Evolutionary conservation across 2,329 filamentous ascomycete genomes (phyloP).

Genomic region (Didymella lethalis): DNA sequence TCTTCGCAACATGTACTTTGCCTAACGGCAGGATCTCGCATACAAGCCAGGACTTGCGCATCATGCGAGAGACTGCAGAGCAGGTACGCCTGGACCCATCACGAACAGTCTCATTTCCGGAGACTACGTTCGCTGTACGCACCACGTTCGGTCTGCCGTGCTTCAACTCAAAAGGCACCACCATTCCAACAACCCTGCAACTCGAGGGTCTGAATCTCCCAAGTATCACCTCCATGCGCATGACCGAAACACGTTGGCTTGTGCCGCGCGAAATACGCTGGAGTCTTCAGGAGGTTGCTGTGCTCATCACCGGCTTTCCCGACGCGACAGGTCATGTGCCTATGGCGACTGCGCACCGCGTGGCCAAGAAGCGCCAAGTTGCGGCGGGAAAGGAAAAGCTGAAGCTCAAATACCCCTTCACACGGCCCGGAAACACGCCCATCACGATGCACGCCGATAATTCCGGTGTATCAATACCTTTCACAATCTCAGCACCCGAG

Average conservation of each 20-base stretch:
- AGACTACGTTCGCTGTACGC: constrained; percentile 14
- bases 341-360: constrained; percentile 9
- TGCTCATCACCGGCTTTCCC: constrained; percentile 11
- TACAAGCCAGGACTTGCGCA: constrained; percentile 3
- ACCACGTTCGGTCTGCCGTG: constrained; percentile 11
- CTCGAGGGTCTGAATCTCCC: constrained; percentile 11
- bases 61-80: neutral
- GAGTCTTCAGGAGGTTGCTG: constrained; percentile 12
- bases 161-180: neutral
- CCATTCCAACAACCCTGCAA: constrained; percentile 12
- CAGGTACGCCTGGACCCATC: constrained; percentile 8
- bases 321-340: constrained; percentile 18
- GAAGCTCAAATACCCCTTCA: constrained; percentile 18
- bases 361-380: constrained; percentile 10
- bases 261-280: constrained; percentile 16
- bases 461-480: constrained; percentile 4
- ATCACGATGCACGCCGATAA: constrained; percentile 3
- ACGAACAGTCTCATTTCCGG: constrained; percentile 15
- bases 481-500: constrained; percentile 2
- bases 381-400: constrained; percentile 12
- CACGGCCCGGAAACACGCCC: constrained; percentile 3
- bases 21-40: constrained; percentile 5
- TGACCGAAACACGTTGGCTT: constrained; percentile 18
- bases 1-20: constrained; percentile 11
- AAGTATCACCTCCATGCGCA: constrained; percentile 9